Evolutionary conservation across 2,329 filamentous ascomycete genomes (phyloP).

Genomic region (Dothistroma septosporum): DNA sequence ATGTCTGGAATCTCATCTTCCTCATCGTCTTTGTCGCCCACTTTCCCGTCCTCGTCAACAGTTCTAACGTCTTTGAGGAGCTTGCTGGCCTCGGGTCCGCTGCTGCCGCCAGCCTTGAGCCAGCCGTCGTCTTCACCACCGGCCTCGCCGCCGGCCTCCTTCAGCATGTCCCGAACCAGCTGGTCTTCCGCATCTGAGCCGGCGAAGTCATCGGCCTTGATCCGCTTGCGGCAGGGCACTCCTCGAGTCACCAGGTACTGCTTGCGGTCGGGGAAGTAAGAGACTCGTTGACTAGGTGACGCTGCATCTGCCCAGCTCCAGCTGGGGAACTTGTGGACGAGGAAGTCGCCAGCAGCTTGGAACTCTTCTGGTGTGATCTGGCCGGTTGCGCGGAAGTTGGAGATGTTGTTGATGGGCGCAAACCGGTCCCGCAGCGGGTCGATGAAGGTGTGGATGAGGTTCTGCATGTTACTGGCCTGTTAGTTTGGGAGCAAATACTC

Average conservation of each 20-base stretch:
- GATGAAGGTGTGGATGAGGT: constrained; percentile 79
- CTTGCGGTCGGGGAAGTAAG: constrained; percentile 80
- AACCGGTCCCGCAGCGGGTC: constrained; percentile 89
- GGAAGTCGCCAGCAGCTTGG: constrained; percentile 88
- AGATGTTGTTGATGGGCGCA: constrained; percentile 82
- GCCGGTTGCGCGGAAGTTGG: constrained; percentile 87
- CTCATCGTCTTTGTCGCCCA: constrained; percentile 69
- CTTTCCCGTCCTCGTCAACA: constrained; percentile 81
- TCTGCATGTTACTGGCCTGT: constrained; percentile 60
- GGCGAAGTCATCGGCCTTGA: constrained; percentile 80
- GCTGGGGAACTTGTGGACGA: constrained; percentile 98
- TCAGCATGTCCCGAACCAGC: constrained; percentile 74
- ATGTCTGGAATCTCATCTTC: constrained; percentile 91
- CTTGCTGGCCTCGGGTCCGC: constrained; percentile 48
- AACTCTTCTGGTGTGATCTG: constrained; percentile 98
- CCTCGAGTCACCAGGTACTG: constrained; percentile 94
- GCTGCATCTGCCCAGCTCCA: constrained; percentile 96
- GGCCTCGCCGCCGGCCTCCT: constrained; percentile 43
- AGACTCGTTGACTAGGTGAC: constrained; percentile 69
- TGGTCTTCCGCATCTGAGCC: constrained; percentile 84
- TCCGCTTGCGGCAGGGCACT: constrained; percentile 84
- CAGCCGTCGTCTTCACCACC: constrained; percentile 75
- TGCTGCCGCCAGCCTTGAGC: constrained; percentile 80
- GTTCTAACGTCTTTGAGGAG: constrained; percentile 79
- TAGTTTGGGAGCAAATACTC: neutral